Percentiles rank a stretch among this genome's conserved stretches.
Evolutionary conservation across 306 rosid genomes (phyloP).

Genomic region (Pyrus pyrifolia): DNA sequence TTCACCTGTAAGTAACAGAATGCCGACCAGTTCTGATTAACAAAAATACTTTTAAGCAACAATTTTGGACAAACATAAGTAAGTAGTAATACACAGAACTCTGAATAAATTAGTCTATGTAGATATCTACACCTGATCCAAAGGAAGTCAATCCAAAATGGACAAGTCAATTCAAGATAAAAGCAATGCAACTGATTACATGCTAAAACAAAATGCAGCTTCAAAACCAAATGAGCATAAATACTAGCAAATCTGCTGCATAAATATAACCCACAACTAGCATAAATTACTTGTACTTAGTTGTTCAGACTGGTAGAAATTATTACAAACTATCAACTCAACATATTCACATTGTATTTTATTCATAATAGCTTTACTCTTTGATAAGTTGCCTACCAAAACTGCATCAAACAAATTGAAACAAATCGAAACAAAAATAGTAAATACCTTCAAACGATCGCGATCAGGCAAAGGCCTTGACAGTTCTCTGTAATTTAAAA

Average conservation of each 20-base stretch:
- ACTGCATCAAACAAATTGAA: no score
- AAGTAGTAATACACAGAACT: not conserved
- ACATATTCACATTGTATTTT: not conserved
- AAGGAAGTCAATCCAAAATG: not conserved
- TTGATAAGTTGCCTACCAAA: not conserved
- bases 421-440: not conserved
- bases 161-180: not conserved
- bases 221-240: not conserved
- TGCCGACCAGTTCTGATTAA: not conserved
- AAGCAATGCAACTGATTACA: not conserved
- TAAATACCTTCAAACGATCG: constrained; percentile 51
- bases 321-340: not conserved
- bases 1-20: constrained; percentile 32
- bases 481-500: constrained; percentile 22
- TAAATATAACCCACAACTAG: not conserved
- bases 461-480: constrained; percentile 39
- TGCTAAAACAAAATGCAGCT: not conserved
- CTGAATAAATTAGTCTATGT: not conserved
- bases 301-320: not conserved
- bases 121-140: no score
- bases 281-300: not conserved
- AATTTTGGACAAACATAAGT: not conserved
- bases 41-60: not conserved
- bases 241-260: not conserved
- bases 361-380: not conserved